Conservation (phyloP, 805 yeast genomes). For the Priceomyces castillae region DNA sequence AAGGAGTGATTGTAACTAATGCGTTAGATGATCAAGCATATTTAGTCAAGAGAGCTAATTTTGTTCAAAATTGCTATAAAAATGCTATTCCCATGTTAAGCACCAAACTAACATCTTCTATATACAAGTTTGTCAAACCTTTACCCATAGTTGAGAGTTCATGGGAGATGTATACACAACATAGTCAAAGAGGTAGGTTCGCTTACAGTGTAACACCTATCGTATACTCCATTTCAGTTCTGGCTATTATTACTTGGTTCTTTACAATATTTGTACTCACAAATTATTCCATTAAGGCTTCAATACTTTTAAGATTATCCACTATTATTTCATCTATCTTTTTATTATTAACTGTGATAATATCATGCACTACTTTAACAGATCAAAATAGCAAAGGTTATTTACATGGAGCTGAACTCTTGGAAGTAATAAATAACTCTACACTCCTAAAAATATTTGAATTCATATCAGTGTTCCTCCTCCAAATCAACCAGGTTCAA, state of each 20-base stretch:
- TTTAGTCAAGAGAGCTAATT: conserved; percentile 22
- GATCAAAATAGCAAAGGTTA: conserved; percentile 46
- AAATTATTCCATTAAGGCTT: conserved; percentile 61
- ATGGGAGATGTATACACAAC: conserved; percentile 46
- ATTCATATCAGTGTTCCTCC: conserved; percentile 52
- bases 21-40: conserved; percentile 17
- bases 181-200: conserved; percentile 42
- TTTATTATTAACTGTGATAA: conserved; percentile 48
- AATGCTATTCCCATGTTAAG: conserved; percentile 35
- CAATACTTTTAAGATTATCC: conserved; percentile 48
- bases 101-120: conserved; percentile 34
- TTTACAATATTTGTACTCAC: conserved; percentile 63
- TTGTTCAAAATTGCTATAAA: conserved; percentile 32
- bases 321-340: conserved; percentile 54
- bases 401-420: conserved; percentile 42
- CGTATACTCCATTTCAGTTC: conserved; percentile 58
- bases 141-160: conserved; percentile 45
- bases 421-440: conserved; percentile 43
- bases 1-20: conserved; percentile 34
- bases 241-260: conserved; percentile 63
- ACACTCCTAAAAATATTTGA: conserved; percentile 54
- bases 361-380: conserved; percentile 45
- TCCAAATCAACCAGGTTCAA: conserved; percentile 69
- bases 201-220: conserved; percentile 59
- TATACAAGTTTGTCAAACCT: conserved; percentile 22